phyloP scores from a whole-genome alignment of 1,139 yeast species.

The Debaryomyces sp. region DNA sequence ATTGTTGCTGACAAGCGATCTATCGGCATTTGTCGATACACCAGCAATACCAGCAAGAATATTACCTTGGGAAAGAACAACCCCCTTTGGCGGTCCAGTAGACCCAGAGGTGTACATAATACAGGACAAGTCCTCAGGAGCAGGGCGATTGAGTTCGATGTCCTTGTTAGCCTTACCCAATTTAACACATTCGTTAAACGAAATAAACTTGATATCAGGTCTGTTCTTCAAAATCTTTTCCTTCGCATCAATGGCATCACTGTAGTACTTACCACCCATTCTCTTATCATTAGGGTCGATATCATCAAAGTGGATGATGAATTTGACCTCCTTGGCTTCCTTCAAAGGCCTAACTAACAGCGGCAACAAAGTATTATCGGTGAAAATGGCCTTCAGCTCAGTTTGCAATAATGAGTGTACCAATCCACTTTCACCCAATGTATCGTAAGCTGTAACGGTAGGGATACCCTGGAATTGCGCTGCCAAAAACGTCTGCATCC shows the following conservation, averaged over 20 bases:
- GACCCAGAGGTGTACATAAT: conserved; percentile 99
- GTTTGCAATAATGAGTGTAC: conserved; percentile 86
- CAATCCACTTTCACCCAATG: conserved; percentile 90
- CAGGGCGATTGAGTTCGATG: conserved; percentile 51
- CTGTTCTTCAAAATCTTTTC: conserved; percentile 61
- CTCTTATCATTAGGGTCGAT: conserved; percentile 67
- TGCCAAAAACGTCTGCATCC: conserved; percentile 90
- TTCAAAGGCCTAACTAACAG: conserved; percentile 73
- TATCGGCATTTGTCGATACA: conserved; percentile 63
- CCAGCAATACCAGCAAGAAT: conserved; percentile 87
- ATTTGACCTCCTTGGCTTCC: conserved; percentile 62
- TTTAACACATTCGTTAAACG: conserved; percentile 65
- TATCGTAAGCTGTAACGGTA: conserved; percentile 95
- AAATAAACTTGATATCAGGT: conserved; percentile 74
- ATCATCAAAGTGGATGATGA: conserved; percentile 69
- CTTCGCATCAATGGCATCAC: conserved; percentile 57
- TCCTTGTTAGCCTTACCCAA: conserved; percentile 56
- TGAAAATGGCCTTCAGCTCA: conserved; percentile 73
- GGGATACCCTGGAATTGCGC: conserved; percentile 78
- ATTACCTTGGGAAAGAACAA: conserved; percentile 76
- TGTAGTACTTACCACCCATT: conserved; percentile 58
- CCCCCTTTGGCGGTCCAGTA: conserved; percentile 98
- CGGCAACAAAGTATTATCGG: conserved; percentile 73
- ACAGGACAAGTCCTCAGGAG: conserved; percentile 78
- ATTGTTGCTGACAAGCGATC: conserved; percentile 48